Percentiles rank a stretch among this genome's conserved stretches.
Evolutionary conservation across 768 basidiomycete species (phyloP).

Genomic region (Hygrocybe coccinea): DNA sequence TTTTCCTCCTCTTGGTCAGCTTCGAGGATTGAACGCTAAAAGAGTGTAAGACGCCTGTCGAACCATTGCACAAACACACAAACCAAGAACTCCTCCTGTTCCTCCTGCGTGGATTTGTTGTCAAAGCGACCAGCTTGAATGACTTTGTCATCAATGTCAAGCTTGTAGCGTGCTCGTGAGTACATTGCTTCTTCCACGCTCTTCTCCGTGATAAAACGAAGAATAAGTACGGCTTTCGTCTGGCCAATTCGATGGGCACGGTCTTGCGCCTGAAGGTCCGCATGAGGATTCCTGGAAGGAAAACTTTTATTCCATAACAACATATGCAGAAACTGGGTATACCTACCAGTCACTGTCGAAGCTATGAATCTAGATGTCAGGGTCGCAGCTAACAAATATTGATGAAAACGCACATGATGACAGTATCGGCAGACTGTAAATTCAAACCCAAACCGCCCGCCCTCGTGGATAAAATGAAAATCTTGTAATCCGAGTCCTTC

Average conservation of each 20-base stretch:
- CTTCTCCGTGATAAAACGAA: constrained; percentile 96
- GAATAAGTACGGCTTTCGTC: constrained; percentile 93
- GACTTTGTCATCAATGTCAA: constrained; percentile 98
- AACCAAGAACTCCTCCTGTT: constrained; percentile 93
- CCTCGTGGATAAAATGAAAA: constrained; percentile 91
- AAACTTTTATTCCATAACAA: constrained; percentile 17
- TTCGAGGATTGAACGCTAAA: constrained; percentile 82
- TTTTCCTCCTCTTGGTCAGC: constrained; percentile 87
- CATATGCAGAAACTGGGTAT: background rate
- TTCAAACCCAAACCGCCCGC: constrained; percentile 94
- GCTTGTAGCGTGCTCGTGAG: constrained; percentile 89
- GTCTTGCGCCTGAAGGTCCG: constrained; percentile 98
- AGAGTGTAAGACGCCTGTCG: no score
- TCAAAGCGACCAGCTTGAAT: constrained; percentile 99
- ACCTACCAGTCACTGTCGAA: constrained; percentile 73
- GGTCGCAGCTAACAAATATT: constrained; percentile 2
- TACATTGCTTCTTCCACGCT: constrained; percentile 99
- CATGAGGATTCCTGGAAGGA: constrained; percentile 82
- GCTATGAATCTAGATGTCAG: constrained; percentile 32
- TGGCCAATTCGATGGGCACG: constrained; percentile 99
- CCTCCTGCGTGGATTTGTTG: constrained; percentile 96
- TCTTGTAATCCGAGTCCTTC: constrained; percentile 78
- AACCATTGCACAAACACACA: constrained; percentile 29
- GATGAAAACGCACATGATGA: constrained; percentile 69
- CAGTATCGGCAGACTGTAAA: constrained; percentile 93